These are phyloP conservation scores for Hemerocallis citrina DNA, from an alignment of 106 monocot genomes.

Conservation along the genomic window DNA sequence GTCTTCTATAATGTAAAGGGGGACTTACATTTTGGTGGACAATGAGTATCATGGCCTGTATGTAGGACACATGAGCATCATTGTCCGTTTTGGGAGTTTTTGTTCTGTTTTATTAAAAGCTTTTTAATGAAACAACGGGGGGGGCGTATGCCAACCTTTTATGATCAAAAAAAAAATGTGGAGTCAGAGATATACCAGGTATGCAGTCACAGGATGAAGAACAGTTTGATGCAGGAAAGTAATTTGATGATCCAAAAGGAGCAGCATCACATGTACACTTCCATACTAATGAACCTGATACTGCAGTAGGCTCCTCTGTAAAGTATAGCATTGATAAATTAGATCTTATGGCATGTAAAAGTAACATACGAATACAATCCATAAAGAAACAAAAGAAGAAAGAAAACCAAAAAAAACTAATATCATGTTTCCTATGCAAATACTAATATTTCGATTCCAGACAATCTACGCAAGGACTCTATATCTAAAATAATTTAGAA, in stretches of 20 bases:
- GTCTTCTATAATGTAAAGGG: too few species aligned
- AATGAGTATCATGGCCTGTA: too few species aligned
- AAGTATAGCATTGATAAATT: not conserved
- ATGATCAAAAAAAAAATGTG: not conserved
- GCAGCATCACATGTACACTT: constrained; percentile 41
- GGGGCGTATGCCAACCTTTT: too few species aligned
- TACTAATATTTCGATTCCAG: not conserved
- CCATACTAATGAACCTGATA: constrained; percentile 29
- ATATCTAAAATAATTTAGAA: not conserved
- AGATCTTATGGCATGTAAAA: not conserved
- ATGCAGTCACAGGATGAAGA: constrained; percentile 60
- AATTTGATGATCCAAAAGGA: constrained; percentile 13
- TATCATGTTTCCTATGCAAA: too few species aligned
- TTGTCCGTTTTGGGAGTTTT: not conserved
- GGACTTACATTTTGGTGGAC: too few species aligned
- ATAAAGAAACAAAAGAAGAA: not conserved
- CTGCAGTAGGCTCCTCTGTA: constrained; percentile 11
- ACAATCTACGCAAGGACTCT: not conserved
- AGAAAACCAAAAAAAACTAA: too few species aligned
- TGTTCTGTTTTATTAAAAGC: not conserved
- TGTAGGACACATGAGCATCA: too few species aligned
- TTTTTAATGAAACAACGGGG: too few species aligned
- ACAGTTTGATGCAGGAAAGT: constrained; percentile 33
- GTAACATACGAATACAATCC: constrained; percentile 1
- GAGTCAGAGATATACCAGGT: constrained; percentile 36